A percentile compares a stretch with the other conserved stretches of the same genome.
Conservation (phyloP, 169 alveolate species). For the Plasmodium relictum region DNA sequence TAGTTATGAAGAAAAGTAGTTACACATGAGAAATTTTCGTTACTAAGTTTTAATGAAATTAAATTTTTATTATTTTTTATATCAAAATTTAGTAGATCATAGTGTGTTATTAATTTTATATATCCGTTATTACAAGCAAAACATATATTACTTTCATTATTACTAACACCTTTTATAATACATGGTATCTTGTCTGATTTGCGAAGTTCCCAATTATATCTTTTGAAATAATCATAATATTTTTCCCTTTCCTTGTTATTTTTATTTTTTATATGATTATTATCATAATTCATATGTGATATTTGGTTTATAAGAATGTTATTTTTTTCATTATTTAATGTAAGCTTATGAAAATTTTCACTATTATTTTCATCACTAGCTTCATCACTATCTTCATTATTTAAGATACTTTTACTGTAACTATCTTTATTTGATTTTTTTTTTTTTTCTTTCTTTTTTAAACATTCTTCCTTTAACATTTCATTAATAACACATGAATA, state of each 20-base stretch:
- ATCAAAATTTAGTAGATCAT: constrained; percentile 28
- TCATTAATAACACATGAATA: constrained; percentile 31
- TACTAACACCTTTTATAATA: constrained; percentile 34
- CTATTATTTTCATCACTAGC: neutral
- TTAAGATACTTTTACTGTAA: neutral
- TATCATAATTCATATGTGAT: neutral
- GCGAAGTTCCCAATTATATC: constrained; percentile 25
- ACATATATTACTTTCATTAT: constrained; percentile 10
- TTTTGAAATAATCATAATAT: constrained; percentile 26
- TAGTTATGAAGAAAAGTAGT: constrained; percentile 10
- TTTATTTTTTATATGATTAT: neutral
- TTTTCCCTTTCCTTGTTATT: neutral
- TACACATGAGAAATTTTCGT: constrained; percentile 36
- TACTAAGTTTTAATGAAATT: constrained; percentile 53
- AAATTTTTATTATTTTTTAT: constrained; percentile 46
- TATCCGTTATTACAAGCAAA: constrained; percentile 66
- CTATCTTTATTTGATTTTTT: neutral
- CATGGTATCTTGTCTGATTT: constrained; percentile 25
- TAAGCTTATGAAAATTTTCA: neutral
- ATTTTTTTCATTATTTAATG: neutral
- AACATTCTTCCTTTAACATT: neutral
- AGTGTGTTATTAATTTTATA: constrained; percentile 20
- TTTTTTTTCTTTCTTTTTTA: neutral
- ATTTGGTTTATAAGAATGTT: neutral
- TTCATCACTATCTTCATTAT: neutral